Conservation (phyloP, 1,139 yeast species). For the Lodderomyces jiufengensis region DNA sequence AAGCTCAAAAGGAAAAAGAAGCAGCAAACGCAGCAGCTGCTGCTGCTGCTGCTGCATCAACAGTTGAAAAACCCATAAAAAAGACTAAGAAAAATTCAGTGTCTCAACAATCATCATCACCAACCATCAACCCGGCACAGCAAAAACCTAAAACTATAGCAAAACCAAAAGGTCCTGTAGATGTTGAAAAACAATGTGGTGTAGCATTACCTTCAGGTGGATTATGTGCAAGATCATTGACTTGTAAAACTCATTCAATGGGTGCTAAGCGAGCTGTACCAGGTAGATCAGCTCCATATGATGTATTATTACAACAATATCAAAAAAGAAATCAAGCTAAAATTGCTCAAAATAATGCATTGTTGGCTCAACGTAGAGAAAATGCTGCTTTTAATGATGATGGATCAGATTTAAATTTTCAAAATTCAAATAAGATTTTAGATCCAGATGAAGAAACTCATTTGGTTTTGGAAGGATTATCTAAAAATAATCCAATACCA, state of each 20-base stretch:
- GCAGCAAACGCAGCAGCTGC: constrained; percentile 49
- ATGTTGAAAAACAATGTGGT: constrained; percentile 95
- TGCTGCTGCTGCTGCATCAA: constrained; percentile 36
- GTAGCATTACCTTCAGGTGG: constrained; percentile 91
- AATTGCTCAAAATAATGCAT: constrained; percentile 76
- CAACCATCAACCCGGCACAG: constrained; percentile 25
- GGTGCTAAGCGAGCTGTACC: constrained; percentile 94
- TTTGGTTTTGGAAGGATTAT: constrained; percentile 88
- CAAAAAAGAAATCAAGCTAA: constrained; percentile 92
- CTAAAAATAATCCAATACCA: constrained; percentile 76
- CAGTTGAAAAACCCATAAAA: constrained; percentile 13
- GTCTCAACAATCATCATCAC: constrained; percentile 25
- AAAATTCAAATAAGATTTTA: constrained; percentile 27
- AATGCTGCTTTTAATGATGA: constrained; percentile 40
- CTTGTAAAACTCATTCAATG: constrained; percentile 98
- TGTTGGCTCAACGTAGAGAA: constrained; percentile 51
- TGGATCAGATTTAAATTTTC: constrained; percentile 16
- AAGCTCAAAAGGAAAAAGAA: constrained; percentile 44
- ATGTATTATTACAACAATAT: constrained; percentile 79
- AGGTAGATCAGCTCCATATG: constrained; percentile 92
- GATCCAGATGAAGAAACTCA: constrained; percentile 92
- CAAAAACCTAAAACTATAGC: constrained; percentile 47
- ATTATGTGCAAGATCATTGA: constrained; percentile 87
- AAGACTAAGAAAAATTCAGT: constrained; percentile 29
- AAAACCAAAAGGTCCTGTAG: constrained; percentile 75